phyloP scores from a whole-genome alignment of 495 filamentous ascomycete species.

The Polyplosphaeria fusca region DNA sequence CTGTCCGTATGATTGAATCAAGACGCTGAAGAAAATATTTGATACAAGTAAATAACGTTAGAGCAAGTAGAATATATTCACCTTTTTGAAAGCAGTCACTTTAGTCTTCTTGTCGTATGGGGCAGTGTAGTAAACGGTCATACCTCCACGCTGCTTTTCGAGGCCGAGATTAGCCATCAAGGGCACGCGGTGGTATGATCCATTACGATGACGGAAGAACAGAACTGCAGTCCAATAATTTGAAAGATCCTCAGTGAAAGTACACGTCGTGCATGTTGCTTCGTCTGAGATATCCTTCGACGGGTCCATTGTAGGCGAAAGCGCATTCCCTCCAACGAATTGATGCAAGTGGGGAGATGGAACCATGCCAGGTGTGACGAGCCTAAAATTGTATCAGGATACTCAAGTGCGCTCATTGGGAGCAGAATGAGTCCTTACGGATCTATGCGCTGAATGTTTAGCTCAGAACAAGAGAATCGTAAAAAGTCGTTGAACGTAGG shows the following conservation, averaged over 20 bases:
- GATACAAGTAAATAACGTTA: not conserved
- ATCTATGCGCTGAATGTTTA: conserved; percentile 19
- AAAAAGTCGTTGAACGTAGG: conserved; percentile 14
- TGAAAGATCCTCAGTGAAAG: conserved; percentile 15
- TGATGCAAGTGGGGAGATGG: conserved; percentile 21
- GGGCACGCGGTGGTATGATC: conserved; percentile 47
- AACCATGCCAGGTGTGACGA: conserved; percentile 12
- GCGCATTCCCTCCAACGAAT: conserved; percentile 14
- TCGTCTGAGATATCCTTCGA: not conserved
- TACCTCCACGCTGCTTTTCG: conserved; percentile 38
- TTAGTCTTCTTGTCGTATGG: conserved; percentile 33
- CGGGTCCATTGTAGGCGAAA: conserved; percentile 12
- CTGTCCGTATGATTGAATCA: too few relatives aligned
- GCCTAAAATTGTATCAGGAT: conserved; percentile 2
- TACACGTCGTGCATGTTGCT: conserved; percentile 19
- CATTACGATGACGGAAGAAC: conserved; percentile 49
- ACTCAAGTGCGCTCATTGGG: not conserved
- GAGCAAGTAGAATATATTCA: not conserved
- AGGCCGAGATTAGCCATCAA: conserved; percentile 48
- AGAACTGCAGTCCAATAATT: conserved; percentile 38
- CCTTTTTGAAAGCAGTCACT: conserved; percentile 18
- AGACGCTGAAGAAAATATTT: too few relatives aligned
- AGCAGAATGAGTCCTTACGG: conserved; percentile 3
- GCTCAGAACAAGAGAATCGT: conserved; percentile 14
- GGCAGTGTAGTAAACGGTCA: conserved; percentile 21